phyloP scores from a whole-genome alignment of 805 yeast genomes.

The Candida andamanensis region DNA sequence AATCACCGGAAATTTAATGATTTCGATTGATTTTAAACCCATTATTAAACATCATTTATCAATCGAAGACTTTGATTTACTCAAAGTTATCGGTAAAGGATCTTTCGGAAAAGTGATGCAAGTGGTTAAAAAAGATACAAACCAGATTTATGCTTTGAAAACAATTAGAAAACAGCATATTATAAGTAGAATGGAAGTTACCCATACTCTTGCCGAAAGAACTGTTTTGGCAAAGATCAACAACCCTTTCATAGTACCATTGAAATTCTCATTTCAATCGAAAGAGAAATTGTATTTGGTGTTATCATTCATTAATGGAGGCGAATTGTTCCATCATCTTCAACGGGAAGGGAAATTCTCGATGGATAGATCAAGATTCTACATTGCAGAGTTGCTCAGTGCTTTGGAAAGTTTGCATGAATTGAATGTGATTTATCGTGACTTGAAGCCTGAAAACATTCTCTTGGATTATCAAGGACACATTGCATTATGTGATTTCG shows the following conservation, averaged over 20 bases:
- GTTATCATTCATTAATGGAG: conserved; percentile 91
- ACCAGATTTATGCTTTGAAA: conserved; percentile 89
- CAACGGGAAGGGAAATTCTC: conserved; percentile 89
- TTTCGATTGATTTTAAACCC: conserved; percentile 68
- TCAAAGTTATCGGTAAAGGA: conserved; percentile 96
- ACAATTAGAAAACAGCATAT: conserved; percentile 92
- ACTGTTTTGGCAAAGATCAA: conserved; percentile 90
- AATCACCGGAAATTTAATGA: conserved; percentile 45
- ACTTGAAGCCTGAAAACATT: conserved; percentile 93
- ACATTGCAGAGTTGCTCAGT: conserved; percentile 88
- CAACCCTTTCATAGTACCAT: conserved; percentile 93
- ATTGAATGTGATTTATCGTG: conserved; percentile 90
- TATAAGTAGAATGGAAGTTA: conserved; percentile 89
- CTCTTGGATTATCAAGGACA: conserved; percentile 94
- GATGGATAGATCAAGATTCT: conserved; percentile 83
- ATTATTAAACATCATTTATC: conserved; percentile 59
- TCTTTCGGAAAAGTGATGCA: conserved; percentile 99
- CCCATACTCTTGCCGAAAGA: conserved; percentile 93
- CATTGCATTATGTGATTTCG: conserved; percentile 96
- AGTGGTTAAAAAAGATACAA: conserved; percentile 92
- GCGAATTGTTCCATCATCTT: conserved; percentile 90
- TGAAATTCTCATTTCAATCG: conserved; percentile 94
- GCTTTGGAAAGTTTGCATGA: conserved; percentile 91
- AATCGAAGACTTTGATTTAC: conserved; percentile 86
- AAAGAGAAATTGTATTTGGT: conserved; percentile 92